Evolutionary conservation across 495 filamentous ascomycete genomes (phyloP).

Genomic region (Tuber calosporum): DNA sequence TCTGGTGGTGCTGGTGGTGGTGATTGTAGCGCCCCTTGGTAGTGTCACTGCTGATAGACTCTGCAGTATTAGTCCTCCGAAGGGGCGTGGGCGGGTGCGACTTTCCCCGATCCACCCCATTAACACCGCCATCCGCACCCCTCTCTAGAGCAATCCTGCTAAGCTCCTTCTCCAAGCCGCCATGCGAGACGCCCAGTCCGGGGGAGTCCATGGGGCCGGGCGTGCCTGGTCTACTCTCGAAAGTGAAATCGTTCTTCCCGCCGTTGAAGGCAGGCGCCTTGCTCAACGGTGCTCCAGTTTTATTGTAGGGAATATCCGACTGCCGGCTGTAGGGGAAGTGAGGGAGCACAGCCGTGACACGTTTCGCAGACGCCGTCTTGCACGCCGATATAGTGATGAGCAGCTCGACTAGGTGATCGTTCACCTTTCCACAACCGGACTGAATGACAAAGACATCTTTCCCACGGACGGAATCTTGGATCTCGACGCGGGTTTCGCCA

Average conservation of each 20-base stretch:
- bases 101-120: conserved; percentile 23
- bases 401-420: conserved; percentile 91
- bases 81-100: conserved; percentile 14
- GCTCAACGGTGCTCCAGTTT: conserved; percentile 76
- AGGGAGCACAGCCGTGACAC: conserved; percentile 88
- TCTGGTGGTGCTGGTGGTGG: conserved; percentile 37
- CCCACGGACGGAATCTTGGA: conserved; percentile 86
- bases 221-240: conserved; percentile 84
- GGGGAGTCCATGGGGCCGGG: conserved; percentile 62
- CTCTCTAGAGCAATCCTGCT: conserved; percentile 41
- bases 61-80: conserved; percentile 55
- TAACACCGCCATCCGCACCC: conserved; percentile 16
- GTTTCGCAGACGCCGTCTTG: conserved; percentile 86
- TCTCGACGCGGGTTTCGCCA: conserved; percentile 91
- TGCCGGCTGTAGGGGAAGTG: conserved; percentile 95
- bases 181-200: conserved; percentile 53
- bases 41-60: conserved; percentile 50
- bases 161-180: conserved; percentile 59
- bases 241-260: conserved; percentile 66
- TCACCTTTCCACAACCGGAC: conserved; percentile 76
- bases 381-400: conserved; percentile 95
- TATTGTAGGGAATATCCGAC: conserved; percentile 92
- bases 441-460: conserved; percentile 99
- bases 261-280: conserved; percentile 50
- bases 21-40: not conserved